phyloP scores from a whole-genome alignment of 306 rosid genomes.

The Prunus padus region DNA sequence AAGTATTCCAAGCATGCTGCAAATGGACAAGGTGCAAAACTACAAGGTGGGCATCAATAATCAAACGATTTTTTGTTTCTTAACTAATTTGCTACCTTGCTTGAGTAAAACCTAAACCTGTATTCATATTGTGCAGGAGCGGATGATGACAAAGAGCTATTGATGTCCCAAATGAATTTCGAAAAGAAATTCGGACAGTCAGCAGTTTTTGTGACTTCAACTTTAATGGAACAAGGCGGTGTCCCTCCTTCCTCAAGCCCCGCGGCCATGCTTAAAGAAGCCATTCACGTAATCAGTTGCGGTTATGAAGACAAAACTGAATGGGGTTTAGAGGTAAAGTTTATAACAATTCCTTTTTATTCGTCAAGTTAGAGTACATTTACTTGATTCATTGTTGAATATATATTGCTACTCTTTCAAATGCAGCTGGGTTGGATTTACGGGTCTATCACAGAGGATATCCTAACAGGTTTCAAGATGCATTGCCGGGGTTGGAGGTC shows the following conservation, averaged over 20 bases:
- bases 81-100: too few species aligned
- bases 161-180: constrained; percentile 91
- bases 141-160: constrained; percentile 73
- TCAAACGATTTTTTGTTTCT: background rate
- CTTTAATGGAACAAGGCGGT: constrained; percentile 84
- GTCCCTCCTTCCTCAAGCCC: constrained; percentile 77
- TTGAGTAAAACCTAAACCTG: background rate
- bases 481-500: constrained; percentile 99
- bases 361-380: background rate
- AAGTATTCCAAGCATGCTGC: constrained; percentile 56
- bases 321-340: constrained; percentile 89
- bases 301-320: constrained; percentile 98
- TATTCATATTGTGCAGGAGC: constrained; percentile 37
- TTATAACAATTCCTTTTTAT: constrained; percentile 8
- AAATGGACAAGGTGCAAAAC: constrained; percentile 60
- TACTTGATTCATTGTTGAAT: constrained; percentile 1
- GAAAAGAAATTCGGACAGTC: constrained; percentile 94
- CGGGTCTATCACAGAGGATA: constrained; percentile 95
- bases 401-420: constrained; percentile 14
- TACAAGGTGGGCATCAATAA: constrained; percentile 19
- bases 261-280: constrained; percentile 84
- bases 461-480: constrained; percentile 94
- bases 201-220: constrained; percentile 88
- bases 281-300: constrained; percentile 84
- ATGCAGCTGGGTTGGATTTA: constrained; percentile 95